Evolutionary conservation across 768 basidiomycete species (phyloP), one percentile per base, ranked within the genome.

Genomic region (Leccinum rimulosum): DNA sequence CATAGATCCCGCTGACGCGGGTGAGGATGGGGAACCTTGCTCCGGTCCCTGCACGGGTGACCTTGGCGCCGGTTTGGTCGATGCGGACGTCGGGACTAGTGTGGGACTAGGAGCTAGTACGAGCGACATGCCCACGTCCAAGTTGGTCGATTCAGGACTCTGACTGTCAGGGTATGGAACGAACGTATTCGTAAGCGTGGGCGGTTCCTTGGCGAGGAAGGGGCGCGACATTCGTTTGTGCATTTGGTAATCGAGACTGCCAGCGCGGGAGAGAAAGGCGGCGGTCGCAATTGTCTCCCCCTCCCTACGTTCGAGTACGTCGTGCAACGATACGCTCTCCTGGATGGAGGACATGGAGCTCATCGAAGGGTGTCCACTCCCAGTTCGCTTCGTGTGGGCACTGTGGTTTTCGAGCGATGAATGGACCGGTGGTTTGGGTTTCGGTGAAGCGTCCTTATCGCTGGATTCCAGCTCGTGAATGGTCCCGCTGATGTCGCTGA

Each of bases 331-430:
- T 36, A 11, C 9, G 19, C 25, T 7, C 22, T 77, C 77, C 3
- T 70, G 75, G 40, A 79, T 52, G 1, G 83, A 84, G 2, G 83
- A 80, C 52, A 72, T 64, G 1, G 82, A 81, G 0, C 78, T 79
- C 56, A 73, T 78, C 2, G 82, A 83, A 36, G 79, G 68, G 8
- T 78, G 77, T 22, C 74, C 71, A 31, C 58, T 61, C 58, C 61
- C 64, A 7, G 71, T 59, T 25, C 63, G 69, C 3, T 70, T 65
- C 2, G 64, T 52, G 10, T 69, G 53, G 3, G 61, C 58, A 1
- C 10, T 19, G 73, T 67, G 50, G 33, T 58, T 59, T 51, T 60
- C 64, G 19, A 53, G 62, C 19, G 52, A 56, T 19, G 65, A n/a
- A 17, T 58, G 61, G 0, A 12, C 28, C 47, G 25, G 7, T 22